Conservation (phyloP, 2,329 filamentous ascomycete genomes). For the Zarea fungicola region DNA sequence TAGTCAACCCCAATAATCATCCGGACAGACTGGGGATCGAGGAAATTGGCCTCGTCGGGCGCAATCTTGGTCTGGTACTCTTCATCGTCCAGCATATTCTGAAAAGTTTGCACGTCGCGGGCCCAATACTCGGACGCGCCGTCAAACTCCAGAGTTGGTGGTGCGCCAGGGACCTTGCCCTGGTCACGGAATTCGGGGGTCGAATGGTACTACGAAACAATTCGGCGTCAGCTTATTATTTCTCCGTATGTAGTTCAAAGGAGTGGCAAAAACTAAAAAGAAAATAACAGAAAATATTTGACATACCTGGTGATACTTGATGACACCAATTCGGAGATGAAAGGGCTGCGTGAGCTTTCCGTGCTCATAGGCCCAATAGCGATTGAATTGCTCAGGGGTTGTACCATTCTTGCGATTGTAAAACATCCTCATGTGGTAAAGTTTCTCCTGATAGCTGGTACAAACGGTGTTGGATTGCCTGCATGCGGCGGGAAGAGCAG, state of each 20-base stretch:
- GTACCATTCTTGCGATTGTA: neutral
- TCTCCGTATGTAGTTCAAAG: too few relatives aligned
- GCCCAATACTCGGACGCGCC: neutral
- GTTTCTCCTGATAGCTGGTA: neutral
- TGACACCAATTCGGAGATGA: neutral
- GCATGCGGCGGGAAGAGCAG: neutral
- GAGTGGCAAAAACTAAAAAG: too few relatives aligned
- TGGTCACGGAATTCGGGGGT: neutral
- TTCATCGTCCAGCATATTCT: neutral
- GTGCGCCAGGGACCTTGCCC: neutral
- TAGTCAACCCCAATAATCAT: constrained; percentile 9
- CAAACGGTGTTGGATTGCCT: neutral
- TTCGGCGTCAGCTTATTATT: too few relatives aligned
- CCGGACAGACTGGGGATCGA: neutral
- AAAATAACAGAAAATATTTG: too few relatives aligned
- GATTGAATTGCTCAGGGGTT: neutral
- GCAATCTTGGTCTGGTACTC: neutral
- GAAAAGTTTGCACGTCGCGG: neutral
- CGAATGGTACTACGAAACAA: neutral
- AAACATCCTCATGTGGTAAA: neutral
- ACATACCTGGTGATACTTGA: neutral
- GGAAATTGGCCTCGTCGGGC: neutral
- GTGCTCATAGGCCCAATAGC: neutral
- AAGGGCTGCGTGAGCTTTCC: neutral
- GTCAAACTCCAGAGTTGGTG: neutral